Percentiles rank a stretch among this genome's conserved stretches.
phyloP scores from a whole-genome alignment of 2,329 filamentous ascomycete species.

The Beauveria sp. region DNA sequence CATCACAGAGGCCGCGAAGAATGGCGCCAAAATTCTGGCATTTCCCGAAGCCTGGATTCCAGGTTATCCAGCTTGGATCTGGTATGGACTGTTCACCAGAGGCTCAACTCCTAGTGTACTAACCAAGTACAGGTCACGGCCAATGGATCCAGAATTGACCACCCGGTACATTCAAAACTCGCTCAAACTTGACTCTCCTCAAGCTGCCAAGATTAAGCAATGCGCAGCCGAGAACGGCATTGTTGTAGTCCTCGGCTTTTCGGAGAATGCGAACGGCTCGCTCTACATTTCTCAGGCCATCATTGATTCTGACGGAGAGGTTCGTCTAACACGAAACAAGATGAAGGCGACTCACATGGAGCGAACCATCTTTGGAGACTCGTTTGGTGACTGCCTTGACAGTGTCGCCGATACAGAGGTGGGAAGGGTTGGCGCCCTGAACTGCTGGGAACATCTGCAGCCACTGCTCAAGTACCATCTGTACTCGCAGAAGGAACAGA shows the following conservation, averaged over 20 bases:
- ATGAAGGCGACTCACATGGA: constrained; percentile 48
- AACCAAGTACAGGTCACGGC: not conserved
- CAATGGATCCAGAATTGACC: not conserved
- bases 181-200: constrained; percentile 29
- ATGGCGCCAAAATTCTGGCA: constrained; percentile 46
- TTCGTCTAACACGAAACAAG: constrained; percentile 36
- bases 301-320: constrained; percentile 32
- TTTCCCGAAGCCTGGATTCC: constrained; percentile 48
- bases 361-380: constrained; percentile 41
- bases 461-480: constrained; percentile 41
- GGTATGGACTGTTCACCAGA: constrained; percentile 14
- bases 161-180: constrained; percentile 32
- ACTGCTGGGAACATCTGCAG: constrained; percentile 45
- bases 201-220: constrained; percentile 29
- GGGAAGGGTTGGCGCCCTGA: constrained; percentile 36
- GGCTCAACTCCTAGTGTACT: not conserved
- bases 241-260: constrained; percentile 36
- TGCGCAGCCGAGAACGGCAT: constrained; percentile 29
- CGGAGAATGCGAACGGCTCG: constrained; percentile 28
- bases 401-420: constrained; percentile 32
- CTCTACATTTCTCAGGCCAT: constrained; percentile 40
- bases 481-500: constrained; percentile 33
- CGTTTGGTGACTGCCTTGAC: constrained; percentile 27
- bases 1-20: constrained; percentile 15
- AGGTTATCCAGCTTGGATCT: constrained; percentile 41